These are phyloP conservation scores for Corniculantispora saksenae DNA, from an alignment of 2,329 filamentous ascomycete genomes.

Conservation along the genomic window DNA sequence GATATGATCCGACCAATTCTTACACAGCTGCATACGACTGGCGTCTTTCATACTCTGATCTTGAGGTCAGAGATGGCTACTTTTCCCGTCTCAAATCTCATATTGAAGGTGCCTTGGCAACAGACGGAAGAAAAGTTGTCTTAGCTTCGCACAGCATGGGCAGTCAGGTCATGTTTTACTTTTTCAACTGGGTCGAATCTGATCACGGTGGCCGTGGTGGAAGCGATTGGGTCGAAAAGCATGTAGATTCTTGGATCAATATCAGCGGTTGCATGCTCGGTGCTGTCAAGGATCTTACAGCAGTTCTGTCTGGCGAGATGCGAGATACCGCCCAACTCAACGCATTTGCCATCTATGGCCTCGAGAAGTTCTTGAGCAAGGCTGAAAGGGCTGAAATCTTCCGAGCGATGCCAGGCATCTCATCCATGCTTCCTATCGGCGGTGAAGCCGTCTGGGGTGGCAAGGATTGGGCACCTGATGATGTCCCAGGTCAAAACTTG, in stretches of 20 bases:
- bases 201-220: conserved; percentile 79
- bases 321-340: conserved; percentile 96
- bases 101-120: conserved; percentile 79
- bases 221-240: conserved; percentile 81
- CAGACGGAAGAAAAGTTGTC: conserved; percentile 76
- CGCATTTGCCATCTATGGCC: conserved; percentile 90
- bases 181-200: conserved; percentile 77
- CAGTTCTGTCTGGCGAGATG: conserved; percentile 95
- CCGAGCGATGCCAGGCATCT: conserved; percentile 94
- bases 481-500: conserved; percentile 68
- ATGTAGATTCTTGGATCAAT: conserved; percentile 96
- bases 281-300: conserved; percentile 85
- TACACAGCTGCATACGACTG: conserved; percentile 81
- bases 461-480: conserved; percentile 82
- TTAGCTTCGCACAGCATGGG: conserved; percentile 97
- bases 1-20: conserved; percentile 83
- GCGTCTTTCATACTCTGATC: conserved; percentile 85
- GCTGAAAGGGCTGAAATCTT: conserved; percentile 92
- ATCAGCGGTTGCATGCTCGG: conserved; percentile 98
- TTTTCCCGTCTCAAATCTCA: conserved; percentile 88
- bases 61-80: conserved; percentile 89
- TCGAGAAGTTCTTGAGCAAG: conserved; percentile 91
- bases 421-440: conserved; percentile 93
- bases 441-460: conserved; percentile 96
- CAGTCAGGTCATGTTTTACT: conserved; percentile 88